Evolutionary conservation across 2,329 filamentous ascomycete species (phyloP).

Genomic region (Cordyceps cateniannulata): DNA sequence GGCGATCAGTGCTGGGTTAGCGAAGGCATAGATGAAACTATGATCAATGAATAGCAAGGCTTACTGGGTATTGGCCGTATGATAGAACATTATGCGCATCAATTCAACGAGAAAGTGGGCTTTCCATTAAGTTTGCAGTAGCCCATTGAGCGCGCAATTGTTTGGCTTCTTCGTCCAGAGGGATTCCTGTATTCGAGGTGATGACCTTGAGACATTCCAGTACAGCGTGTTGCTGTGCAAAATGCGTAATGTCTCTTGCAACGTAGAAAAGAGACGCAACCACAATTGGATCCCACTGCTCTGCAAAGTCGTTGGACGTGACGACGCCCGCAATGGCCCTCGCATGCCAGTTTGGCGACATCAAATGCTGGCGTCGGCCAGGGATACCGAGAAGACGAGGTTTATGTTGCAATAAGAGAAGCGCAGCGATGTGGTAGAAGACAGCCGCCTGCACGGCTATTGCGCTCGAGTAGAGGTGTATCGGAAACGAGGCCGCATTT

Average conservation of each 20-base stretch:
- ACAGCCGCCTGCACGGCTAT: slow-evolving; percentile 18
- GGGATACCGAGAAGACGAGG: slow-evolving; percentile 17
- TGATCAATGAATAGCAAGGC: neutral
- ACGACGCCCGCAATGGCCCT: slow-evolving; percentile 24
- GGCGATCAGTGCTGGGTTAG: neutral
- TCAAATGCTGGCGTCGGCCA: slow-evolving; percentile 3
- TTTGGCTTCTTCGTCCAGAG: slow-evolving; percentile 14
- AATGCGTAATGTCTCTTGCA: slow-evolving; percentile 22
- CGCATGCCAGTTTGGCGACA: slow-evolving; percentile 22
- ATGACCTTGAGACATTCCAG: slow-evolving; percentile 16
- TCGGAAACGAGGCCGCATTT: slow-evolving; percentile 17
- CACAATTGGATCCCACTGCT: slow-evolving; percentile 28
- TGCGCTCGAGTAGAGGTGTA: slow-evolving; percentile 18
- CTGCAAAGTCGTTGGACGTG: slow-evolving; percentile 23
- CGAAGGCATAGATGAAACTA: neutral
- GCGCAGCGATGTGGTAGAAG: slow-evolving; percentile 18
- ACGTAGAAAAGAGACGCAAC: slow-evolving; percentile 21
- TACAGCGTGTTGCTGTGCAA: slow-evolving; percentile 21
- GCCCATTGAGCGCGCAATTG: slow-evolving; percentile 10
- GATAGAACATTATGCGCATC: neutral
- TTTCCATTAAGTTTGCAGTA: neutral
- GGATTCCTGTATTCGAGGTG: slow-evolving; percentile 15
- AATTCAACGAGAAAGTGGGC: neutral
- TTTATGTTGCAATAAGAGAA: slow-evolving; percentile 18
- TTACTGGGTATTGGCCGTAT: neutral